Conservation (phyloP, 768 basidiomycete genomes). For the Xerocomellus amylosporus region DNA sequence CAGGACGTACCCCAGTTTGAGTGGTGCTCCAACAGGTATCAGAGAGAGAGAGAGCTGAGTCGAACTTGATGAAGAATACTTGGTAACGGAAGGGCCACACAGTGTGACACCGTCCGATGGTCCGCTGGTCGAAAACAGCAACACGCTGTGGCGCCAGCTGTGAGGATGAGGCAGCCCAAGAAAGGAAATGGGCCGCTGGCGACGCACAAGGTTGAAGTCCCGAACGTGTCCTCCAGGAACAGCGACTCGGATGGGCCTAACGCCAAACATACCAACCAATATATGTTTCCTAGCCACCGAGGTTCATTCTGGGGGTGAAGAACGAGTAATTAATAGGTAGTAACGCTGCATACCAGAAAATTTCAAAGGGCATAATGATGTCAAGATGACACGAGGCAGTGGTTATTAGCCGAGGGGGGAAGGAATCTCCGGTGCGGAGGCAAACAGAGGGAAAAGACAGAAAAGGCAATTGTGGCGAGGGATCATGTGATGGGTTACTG, state of each 20-base stretch:
- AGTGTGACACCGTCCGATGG: background rate
- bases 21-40: background rate
- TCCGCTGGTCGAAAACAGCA: background rate
- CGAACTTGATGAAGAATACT: conserved; percentile 11
- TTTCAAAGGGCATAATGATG: conserved; percentile 1
- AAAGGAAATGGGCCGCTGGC: conserved; percentile 13
- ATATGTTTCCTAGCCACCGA: background rate
- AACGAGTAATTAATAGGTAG: background rate
- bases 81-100: background rate
- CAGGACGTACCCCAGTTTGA: background rate
- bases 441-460: conserved; percentile 5
- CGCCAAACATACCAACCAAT: background rate
- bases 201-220: conserved; percentile 23
- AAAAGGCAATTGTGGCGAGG: conserved; percentile 14
- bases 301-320: conserved; percentile 1
- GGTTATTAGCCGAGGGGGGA: conserved; percentile 20
- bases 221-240: conserved; percentile 15
- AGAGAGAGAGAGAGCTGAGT: background rate
- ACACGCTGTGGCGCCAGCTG: background rate
- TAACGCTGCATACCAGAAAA: conserved; percentile 11
- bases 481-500: conserved; percentile 17
- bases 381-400: conserved; percentile 11
- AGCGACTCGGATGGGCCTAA: background rate
- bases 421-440: conserved; percentile 19
- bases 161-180: conserved; percentile 11